Conservation (phyloP, 2,329 filamentous ascomycete species). For the Teratosphaeriaceae sp. region DNA sequence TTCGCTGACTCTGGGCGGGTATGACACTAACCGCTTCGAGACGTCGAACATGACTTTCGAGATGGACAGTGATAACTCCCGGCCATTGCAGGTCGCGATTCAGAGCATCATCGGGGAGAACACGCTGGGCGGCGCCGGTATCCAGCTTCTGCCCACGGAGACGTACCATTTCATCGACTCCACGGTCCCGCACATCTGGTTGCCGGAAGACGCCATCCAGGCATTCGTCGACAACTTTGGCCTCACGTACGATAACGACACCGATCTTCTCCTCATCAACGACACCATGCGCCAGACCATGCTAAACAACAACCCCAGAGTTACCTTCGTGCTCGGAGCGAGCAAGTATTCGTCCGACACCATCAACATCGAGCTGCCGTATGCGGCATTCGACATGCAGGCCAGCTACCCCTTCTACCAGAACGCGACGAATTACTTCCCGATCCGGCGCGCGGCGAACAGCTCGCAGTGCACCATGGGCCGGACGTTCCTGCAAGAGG, state of each 20-base stretch:
- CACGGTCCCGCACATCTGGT: slow-evolving; percentile 35
- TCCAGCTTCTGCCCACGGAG: slow-evolving; percentile 23
- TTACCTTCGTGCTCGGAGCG: slow-evolving; percentile 23
- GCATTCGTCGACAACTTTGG: slow-evolving; percentile 33
- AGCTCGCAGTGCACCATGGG: slow-evolving; percentile 33
- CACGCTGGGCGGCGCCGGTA: neutral
- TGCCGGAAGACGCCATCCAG: slow-evolving; percentile 29
- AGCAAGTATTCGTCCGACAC: slow-evolving; percentile 3
- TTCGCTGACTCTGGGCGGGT: slow-evolving; percentile 33
- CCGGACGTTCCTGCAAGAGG: slow-evolving; percentile 33
- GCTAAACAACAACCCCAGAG: slow-evolving; percentile 25
- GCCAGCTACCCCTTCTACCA: slow-evolving; percentile 18
- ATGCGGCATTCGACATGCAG: slow-evolving; percentile 33
- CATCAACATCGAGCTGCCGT: slow-evolving; percentile 30
- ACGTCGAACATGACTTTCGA: slow-evolving; percentile 22
- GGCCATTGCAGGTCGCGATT: slow-evolving; percentile 19
- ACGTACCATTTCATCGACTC: slow-evolving; percentile 28
- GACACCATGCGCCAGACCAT: slow-evolving; percentile 28
- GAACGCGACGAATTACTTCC: slow-evolving; percentile 29
- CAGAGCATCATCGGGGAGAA: slow-evolving; percentile 18
- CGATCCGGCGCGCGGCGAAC: slow-evolving; percentile 31
- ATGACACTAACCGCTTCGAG: slow-evolving; percentile 29
- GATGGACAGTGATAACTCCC: slow-evolving; percentile 18
- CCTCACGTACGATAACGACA: slow-evolving; percentile 30
- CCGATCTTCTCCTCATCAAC: slow-evolving; percentile 33